Evolutionary conservation across 257 asterid species (phyloP).

Genomic region (Solanum habrochaites): DNA sequence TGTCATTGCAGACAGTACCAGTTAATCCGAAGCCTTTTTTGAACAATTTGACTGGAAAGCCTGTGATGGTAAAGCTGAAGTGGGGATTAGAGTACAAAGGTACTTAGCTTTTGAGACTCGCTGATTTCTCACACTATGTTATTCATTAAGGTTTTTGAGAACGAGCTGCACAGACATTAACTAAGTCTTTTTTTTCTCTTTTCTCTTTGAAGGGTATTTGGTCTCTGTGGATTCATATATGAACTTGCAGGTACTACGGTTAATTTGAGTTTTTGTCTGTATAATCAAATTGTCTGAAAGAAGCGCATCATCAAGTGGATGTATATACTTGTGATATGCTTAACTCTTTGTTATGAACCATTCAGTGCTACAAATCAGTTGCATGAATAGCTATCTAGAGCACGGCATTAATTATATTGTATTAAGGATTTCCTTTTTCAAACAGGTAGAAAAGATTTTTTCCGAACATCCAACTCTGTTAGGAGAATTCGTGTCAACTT

Average conservation of each 20-base stretch:
- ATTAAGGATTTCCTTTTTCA: neutral
- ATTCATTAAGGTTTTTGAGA: neutral
- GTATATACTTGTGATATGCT: neutral
- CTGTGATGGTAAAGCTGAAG: slow-evolving; percentile 91
- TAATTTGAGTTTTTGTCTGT: neutral
- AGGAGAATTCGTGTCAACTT: neutral
- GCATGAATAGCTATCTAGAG: neutral
- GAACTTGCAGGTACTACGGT: slow-evolving; percentile 78
- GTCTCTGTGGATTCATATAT: slow-evolving; percentile 96
- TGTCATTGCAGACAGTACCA: slow-evolving; percentile 70
- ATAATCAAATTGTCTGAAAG: neutral
- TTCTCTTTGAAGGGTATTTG: slow-evolving; percentile 53
- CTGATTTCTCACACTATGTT: neutral
- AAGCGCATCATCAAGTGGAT: neutral
- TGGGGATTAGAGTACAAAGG: slow-evolving; percentile 99
- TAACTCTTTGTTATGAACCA: neutral
- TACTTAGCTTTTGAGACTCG: neutral
- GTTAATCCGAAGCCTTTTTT: slow-evolving; percentile 97
- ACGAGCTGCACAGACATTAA: no score
- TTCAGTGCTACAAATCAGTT: neutral
- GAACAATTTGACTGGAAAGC: slow-evolving; percentile 94
- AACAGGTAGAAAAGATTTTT: neutral
- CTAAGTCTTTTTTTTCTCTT: neutral
- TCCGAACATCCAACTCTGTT: neutral
- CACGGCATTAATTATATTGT: neutral